Percentiles rank a stretch among this genome's conserved stretches.
Evolutionary conservation across 129 eudicot species (phyloP).

Genomic region (sunflower (Helianthus annuus)): DNA sequence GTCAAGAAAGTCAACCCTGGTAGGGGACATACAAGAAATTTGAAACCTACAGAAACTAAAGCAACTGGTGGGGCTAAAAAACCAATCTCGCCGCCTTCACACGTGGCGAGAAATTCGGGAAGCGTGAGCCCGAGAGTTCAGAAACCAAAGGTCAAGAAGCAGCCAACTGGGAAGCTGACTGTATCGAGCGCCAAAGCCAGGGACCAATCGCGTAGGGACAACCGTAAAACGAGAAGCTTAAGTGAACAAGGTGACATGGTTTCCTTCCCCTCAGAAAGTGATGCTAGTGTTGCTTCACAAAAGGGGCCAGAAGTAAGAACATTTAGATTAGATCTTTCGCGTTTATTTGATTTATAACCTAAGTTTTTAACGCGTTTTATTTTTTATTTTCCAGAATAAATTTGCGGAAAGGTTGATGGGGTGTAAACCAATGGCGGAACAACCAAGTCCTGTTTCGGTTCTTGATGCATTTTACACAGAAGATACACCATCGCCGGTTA

Average conservation of each 20-base stretch:
- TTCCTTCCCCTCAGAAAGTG: constrained; percentile 68
- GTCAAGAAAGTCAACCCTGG: constrained; percentile 37
- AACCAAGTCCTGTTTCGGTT: constrained; percentile 96
- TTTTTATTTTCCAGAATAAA: constrained; percentile 41
- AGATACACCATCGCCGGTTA: constrained; percentile 80
- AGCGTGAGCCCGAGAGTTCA: constrained; percentile 49
- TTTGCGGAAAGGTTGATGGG: constrained; percentile 42
- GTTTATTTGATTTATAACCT: not conserved
- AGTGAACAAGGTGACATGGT: constrained; percentile 55
- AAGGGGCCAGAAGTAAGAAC: constrained; percentile 45
- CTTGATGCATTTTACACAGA: constrained; percentile 81
- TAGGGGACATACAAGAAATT: constrained; percentile 20
- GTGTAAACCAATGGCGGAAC: constrained; percentile 52
- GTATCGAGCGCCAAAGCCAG: constrained; percentile 28
- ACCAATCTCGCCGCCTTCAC: constrained; percentile 33
- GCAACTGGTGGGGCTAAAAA: constrained; percentile 32
- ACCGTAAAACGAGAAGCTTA: constrained; percentile 36
- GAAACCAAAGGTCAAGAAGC: constrained; percentile 31
- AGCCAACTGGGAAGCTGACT: constrained; percentile 29
- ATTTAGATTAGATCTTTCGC: not conserved
- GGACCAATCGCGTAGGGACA: constrained; percentile 42
- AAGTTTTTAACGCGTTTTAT: constrained; percentile 24
- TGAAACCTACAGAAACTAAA: constrained; percentile 38
- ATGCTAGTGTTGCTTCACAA: constrained; percentile 56
- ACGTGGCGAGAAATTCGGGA: constrained; percentile 30